These are phyloP conservation scores for Aspergillus coremiiformis DNA, from an alignment of 495 filamentous ascomycete genomes.

Conservation along the genomic window DNA sequence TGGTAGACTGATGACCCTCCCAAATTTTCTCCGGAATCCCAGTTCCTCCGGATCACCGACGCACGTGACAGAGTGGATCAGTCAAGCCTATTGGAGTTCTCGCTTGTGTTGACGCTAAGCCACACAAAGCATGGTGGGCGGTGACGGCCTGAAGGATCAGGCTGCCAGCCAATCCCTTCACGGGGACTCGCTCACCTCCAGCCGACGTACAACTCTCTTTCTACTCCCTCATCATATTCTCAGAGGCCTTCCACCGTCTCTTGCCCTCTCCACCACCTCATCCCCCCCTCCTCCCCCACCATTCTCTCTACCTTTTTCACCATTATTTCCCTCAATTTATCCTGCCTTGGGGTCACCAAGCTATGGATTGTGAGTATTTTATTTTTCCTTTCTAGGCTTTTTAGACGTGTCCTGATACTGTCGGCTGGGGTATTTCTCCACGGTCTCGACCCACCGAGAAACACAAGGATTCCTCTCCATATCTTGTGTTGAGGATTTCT, in stretches of 20 bases:
- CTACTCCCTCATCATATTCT: slow-evolving; percentile 27
- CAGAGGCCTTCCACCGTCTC: slow-evolving; percentile 20
- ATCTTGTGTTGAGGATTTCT: slow-evolving; percentile 9
- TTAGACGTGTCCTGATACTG: slow-evolving; percentile 26
- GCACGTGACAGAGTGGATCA: slow-evolving; percentile 15
- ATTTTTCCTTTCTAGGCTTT: slow-evolving; percentile 17
- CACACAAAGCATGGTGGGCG: slow-evolving; percentile 10
- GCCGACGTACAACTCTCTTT: slow-evolving; percentile 26
- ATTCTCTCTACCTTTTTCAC: slow-evolving; percentile 17
- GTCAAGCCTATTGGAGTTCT: slow-evolving; percentile 14
- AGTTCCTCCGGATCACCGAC: slow-evolving; percentile 15
- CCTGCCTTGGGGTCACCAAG: slow-evolving; percentile 44
- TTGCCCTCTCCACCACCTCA: slow-evolving; percentile 22
- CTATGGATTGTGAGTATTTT: slow-evolving; percentile 45
- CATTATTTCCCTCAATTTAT: slow-evolving; percentile 28
- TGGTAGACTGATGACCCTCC: slow-evolving; percentile 11
- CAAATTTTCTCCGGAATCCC: slow-evolving; percentile 6
- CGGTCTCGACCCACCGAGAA: slow-evolving; percentile 41
- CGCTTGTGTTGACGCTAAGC: slow-evolving; percentile 25
- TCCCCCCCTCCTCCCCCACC: slow-evolving; percentile 24
- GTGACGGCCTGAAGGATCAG: slow-evolving; percentile 27
- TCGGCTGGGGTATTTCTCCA: slow-evolving; percentile 40
- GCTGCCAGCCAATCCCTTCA: slow-evolving; percentile 23
- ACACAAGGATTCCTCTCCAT: slow-evolving; percentile 18
- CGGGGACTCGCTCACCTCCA: slow-evolving; percentile 25